A percentile compares a stretch with the other conserved stretches of the same genome.
Conservation (phyloP, 371 early-diverging fungal species). For the Rhizopus stolonifer region DNA sequence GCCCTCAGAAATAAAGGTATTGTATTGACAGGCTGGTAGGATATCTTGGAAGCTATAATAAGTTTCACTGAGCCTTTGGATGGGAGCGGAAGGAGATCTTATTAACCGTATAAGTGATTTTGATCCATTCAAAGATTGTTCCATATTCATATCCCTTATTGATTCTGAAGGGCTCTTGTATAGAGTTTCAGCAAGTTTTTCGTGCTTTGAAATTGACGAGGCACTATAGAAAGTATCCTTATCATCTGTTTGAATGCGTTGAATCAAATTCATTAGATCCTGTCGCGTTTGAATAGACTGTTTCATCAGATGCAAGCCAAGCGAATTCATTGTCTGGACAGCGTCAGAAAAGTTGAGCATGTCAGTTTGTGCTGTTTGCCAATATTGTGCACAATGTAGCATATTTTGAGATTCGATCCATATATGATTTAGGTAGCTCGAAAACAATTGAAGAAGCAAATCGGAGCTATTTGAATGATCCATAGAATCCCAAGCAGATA, state of each 20-base stretch:
- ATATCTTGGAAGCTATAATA: background rate
- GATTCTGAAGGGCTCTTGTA: background rate
- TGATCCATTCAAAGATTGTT: background rate
- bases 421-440: slow-evolving; percentile 10
- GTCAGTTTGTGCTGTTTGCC: background rate
- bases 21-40: background rate
- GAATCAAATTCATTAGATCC: slow-evolving; percentile 1
- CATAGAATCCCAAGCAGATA: slow-evolving; percentile 2
- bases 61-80: background rate
- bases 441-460: slow-evolving; percentile 6
- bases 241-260: background rate
- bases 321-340: slow-evolving; percentile 4
- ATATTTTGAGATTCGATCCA: slow-evolving; percentile 16
- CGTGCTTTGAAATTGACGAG: background rate
- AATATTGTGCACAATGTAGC: slow-evolving; percentile 9
- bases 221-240: background rate
- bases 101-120: background rate
- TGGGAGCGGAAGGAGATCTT: slow-evolving; percentile 2
- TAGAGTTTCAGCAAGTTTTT: background rate
- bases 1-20: background rate
- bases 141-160: background rate
- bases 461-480: background rate
- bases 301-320: slow-evolving; percentile 13
- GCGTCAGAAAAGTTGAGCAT: background rate
- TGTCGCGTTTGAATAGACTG: slow-evolving; percentile 11